These are phyloP conservation scores for Teratosphaeriaceae sp. DNA, from an alignment of 2,329 filamentous ascomycete species.

Conservation along the genomic window DNA sequence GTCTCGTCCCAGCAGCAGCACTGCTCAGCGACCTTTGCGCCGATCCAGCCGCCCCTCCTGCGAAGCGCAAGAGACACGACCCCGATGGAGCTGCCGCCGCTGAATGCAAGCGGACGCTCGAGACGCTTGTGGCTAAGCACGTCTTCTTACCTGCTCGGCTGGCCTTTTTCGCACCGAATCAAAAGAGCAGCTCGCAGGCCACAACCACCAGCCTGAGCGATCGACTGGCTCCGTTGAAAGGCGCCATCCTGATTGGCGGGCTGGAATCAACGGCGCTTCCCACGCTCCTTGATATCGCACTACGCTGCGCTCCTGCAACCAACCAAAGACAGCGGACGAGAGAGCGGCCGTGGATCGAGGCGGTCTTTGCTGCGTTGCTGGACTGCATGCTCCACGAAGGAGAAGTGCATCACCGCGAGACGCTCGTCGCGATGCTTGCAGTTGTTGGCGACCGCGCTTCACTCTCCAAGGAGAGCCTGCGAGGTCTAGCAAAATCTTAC, in stretches of 20 bases:
- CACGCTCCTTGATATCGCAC: constrained; percentile 33
- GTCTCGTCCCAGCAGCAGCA: constrained; percentile 18
- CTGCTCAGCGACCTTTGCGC: constrained; percentile 10
- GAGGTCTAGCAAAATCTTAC: constrained; percentile 11
- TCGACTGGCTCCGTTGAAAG: constrained; percentile 3
- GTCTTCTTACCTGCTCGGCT: constrained; percentile 34
- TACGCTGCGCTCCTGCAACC: constrained; percentile 34
- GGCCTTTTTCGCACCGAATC: constrained; percentile 26
- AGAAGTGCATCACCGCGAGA: constrained; percentile 23
- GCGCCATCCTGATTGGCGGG: background rate
- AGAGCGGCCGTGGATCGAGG: constrained; percentile 41
- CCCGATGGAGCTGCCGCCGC: background rate
- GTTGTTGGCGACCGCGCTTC: constrained; percentile 13
- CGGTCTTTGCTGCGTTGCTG: constrained; percentile 31
- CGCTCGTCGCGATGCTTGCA: constrained; percentile 19
- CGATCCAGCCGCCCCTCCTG: background rate
- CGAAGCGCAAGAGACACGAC: constrained; percentile 18
- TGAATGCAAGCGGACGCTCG: constrained; percentile 8
- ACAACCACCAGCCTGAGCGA: constrained; percentile 4
- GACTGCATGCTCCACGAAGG: constrained; percentile 24
- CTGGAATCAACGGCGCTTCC: constrained; percentile 10
- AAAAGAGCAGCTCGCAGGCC: constrained; percentile 7
- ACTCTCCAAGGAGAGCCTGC: constrained; percentile 14
- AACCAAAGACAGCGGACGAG: constrained; percentile 34
- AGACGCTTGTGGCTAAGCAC: constrained; percentile 34